Evolutionary conservation across 164 flowering plant genomes (phyloP), one percentile per base, ranked within the genome.

Genomic region (Piper betle): DNA sequence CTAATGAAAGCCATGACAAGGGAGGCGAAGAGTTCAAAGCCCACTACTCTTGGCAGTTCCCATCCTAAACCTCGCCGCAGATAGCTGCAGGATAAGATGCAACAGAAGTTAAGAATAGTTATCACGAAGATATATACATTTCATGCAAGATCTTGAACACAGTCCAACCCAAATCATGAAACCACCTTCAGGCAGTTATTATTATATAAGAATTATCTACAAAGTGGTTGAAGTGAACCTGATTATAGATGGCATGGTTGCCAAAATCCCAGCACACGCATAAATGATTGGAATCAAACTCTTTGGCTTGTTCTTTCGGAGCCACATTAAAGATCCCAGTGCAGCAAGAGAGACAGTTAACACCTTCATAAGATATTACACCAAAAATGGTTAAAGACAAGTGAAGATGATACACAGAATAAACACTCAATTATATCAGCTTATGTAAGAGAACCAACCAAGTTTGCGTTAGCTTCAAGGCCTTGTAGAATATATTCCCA

Each of bases 401-500:
- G 46, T 18, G 40, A 5, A 59, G 13, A 59, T 5, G 33, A 39
- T 25, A 25, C 33, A 25, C 33, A 25, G 33, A 25, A 25, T 25
- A 25, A 25, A 25, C 33, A 25, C 33, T 25, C 33, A 25, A 25
- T 25, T 25, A 25, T 25, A 25, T 25, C 33, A 25, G 33, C 33
- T 25, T 25, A 25, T 25, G 33, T 25, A 25, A 25, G 33, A 25
- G 65, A 58, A 48, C 67, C 11, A 72, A 91, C 99, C 91, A 93
- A 81, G 78, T 93, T 93, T 53, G 96, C 97, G 82, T 93, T 93
- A 64, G 99, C 87, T 80, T 93, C 93, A 62, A 93, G 81, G 66
- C 99, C 97, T 78, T 93, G 99, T 61, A 93, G 69, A 73, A 93
- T 71, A 78, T 80, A 93, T 69, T 90, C 97, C 96, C 97, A 93